Conservation (phyloP, 805 yeast species). For the Zygotorulaspora sp. region DNA sequence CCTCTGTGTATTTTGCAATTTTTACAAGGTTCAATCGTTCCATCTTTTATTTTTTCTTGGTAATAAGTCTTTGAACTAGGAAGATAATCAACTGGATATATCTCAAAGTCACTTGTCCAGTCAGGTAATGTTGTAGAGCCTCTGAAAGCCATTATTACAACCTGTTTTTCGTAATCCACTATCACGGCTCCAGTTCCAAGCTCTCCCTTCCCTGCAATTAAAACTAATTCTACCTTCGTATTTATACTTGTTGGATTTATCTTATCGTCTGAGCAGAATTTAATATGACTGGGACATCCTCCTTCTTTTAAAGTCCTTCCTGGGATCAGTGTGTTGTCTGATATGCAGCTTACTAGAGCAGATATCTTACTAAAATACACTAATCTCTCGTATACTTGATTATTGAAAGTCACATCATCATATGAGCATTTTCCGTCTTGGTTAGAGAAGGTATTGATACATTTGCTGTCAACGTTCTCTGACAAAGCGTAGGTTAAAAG, state of each 20-base stretch:
- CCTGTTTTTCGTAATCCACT: slow-evolving; percentile 41
- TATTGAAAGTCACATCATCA: slow-evolving; percentile 3
- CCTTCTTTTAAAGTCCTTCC: slow-evolving; percentile 29
- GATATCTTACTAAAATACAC: slow-evolving; percentile 33
- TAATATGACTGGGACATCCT: slow-evolving; percentile 34
- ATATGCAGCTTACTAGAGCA: slow-evolving; percentile 37
- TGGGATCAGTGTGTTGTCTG: slow-evolving; percentile 16
- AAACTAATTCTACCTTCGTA: slow-evolving; percentile 39
- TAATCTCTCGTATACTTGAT: slow-evolving; percentile 28
- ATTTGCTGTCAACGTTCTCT: too few species aligned
- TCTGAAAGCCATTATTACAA: slow-evolving; percentile 51
- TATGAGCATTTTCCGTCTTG: too few species aligned
- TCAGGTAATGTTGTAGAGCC: slow-evolving; percentile 62
- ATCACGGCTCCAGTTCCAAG: slow-evolving; percentile 56
- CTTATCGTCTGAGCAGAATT: slow-evolving; percentile 29
- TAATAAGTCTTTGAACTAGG: slow-evolving; percentile 39
- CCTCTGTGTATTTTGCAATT: slow-evolving; percentile 64
- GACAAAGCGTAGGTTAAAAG: slow-evolving; percentile 1
- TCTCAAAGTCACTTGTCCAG: slow-evolving; percentile 55
- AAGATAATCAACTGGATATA: slow-evolving; percentile 43
- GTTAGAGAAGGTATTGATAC: too few species aligned
- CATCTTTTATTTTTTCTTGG: slow-evolving; percentile 22
- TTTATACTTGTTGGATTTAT: slow-evolving; percentile 25
- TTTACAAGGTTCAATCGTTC: slow-evolving; percentile 37
- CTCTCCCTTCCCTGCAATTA: slow-evolving; percentile 41